Evolutionary conservation across 345 rosid species (phyloP), one percentile per base, ranked within the genome.

Genomic region (Eucalyptus marginata): DNA sequence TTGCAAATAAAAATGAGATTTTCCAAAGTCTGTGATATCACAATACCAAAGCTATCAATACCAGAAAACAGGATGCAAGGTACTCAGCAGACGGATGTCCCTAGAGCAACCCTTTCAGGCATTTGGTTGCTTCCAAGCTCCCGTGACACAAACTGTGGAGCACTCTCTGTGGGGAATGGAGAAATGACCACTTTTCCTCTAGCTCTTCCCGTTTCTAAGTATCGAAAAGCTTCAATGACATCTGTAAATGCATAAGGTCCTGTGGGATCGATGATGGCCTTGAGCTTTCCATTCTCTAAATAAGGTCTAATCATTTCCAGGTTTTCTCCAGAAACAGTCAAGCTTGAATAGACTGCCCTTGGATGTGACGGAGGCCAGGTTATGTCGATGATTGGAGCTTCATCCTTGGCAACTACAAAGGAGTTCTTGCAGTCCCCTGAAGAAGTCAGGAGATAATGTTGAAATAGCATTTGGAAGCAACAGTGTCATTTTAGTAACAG

Each of bases 341-440:
- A 87, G 91, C 94, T 91, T 59, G 95, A 93, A 68, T 91, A 93
- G 71, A 89, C 88, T 20, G 94, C 95, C 62, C 91, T 87, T 25
- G 91, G 94, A 47, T 92, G 90, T 17, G 95, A 92, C 9, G 93
- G 92, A 50, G 93, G 95, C 93, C 94, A 93, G 64, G 92, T 93
- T 92, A 93, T 93, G 91, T 92, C 95, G 13, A 92, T 86, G 3
- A 93, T 91, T 20, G 93, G 92, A 59, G 93, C 94, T 1, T 87
- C 92, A 13, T 93, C 93, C 89, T 92, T 92, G 29, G 95, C 95
- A 47, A 93, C 92, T 68, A 90, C 92, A 58, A 81, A 91, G 11
- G 94, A 93, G 27, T 91, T 92, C 89, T 89, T 89, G 90, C 92
- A 49, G 51, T 93, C 94, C 79, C 94, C 95, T 93, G 89, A 86